phyloP scores from a whole-genome alignment of 225 moss, liverwort and hornwort genomes.

The Pseudisothecium myosuroides region DNA sequence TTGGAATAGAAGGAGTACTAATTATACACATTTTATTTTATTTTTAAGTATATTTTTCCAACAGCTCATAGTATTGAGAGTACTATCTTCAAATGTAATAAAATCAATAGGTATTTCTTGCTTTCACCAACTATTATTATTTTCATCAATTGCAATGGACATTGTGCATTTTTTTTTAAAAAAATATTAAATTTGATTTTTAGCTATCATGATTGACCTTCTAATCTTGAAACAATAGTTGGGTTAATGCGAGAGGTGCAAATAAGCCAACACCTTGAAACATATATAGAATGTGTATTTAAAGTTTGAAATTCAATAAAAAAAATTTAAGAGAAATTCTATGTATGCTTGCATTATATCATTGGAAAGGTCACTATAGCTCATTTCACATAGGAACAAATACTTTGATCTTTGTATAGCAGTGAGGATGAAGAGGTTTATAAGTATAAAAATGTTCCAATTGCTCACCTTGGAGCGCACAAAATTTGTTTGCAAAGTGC shows the following conservation, averaged over 20 bases:
- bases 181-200: not conserved
- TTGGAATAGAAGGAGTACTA: not conserved
- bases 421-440: not conserved
- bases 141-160: too few relatives aligned
- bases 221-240: not conserved
- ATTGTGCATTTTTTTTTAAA: not conserved
- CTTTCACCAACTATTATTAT: too few relatives aligned
- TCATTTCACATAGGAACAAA: not conserved
- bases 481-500: not conserved
- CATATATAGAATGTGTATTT: not conserved
- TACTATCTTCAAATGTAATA: not conserved
- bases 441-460: not conserved
- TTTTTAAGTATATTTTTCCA: too few relatives aligned
- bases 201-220: not conserved
- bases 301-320: not conserved
- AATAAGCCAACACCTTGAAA: not conserved
- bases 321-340: not conserved
- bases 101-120: not conserved
- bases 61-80: not conserved
- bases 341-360: not conserved
- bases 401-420: not conserved
- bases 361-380: not conserved
- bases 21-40: not conserved
- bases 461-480: not conserved
- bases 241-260: not conserved